These are phyloP conservation scores for Cryoendolithus antarcticus DNA, from an alignment of 2,329 filamentous ascomycete genomes.

Conservation along the genomic window DNA sequence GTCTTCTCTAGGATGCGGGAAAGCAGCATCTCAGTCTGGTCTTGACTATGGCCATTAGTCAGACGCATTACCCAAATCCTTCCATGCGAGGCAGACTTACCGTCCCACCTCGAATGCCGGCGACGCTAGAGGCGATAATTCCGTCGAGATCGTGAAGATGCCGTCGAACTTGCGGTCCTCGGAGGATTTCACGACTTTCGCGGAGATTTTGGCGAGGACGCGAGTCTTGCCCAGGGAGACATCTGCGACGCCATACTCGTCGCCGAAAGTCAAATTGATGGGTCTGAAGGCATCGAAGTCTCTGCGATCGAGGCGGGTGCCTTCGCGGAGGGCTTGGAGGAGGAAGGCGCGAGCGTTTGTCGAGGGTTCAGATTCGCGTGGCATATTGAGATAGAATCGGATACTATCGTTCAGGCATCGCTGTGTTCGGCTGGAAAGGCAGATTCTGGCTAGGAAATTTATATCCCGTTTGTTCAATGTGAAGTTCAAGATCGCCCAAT, in stretches of 20 bases:
- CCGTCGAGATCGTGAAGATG: conserved; percentile 82
- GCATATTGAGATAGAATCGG: conserved; percentile 48
- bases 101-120: conserved; percentile 78
- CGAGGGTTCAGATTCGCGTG: conserved; percentile 82
- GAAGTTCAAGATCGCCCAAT: too few species aligned
- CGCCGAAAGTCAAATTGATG: conserved; percentile 68
- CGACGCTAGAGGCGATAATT: conserved; percentile 84
- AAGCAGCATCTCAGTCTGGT: conserved; percentile 59
- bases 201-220: conserved; percentile 71
- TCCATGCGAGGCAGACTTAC: conserved; percentile 32
- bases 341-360: conserved; percentile 81
- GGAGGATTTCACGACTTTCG: conserved; percentile 76
- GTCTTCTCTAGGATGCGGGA: conserved; percentile 88
- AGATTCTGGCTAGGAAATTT: too few species aligned
- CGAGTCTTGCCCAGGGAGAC: conserved; percentile 85
- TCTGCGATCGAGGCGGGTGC: conserved; percentile 74
- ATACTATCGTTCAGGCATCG: background rate
- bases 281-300: conserved; percentile 67
- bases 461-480: too few species aligned
- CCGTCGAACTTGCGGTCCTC: conserved; percentile 88
- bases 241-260: conserved; percentile 83
- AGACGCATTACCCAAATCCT: conserved; percentile 49
- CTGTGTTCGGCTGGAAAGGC: too few species aligned
- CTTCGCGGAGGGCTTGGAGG: conserved; percentile 65
- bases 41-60: conserved; percentile 15